Conservation (phyloP, 192 early-diverging fungal species). For the Coemansia sp. region DNA sequence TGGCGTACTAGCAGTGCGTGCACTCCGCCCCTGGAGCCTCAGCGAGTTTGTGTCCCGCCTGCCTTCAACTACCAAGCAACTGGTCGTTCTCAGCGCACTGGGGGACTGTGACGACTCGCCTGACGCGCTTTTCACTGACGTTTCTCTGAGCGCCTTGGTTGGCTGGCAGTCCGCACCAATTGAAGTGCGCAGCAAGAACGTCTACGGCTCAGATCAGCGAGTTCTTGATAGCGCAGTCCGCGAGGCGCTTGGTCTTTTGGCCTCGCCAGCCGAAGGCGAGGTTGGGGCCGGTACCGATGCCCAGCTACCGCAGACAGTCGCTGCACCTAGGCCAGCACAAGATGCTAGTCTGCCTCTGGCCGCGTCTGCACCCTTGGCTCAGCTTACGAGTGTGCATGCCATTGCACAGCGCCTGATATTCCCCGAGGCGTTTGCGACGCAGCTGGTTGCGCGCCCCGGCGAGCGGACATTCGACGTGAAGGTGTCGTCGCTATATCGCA, state of each 20-base stretch:
- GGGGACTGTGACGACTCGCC: conserved; percentile 31
- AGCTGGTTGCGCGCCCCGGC: conserved; percentile 19
- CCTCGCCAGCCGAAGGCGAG: neutral
- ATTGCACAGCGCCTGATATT: conserved; percentile 44
- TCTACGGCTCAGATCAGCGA: conserved; percentile 5
- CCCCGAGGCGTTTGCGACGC: conserved; percentile 39
- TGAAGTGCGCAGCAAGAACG: conserved; percentile 10
- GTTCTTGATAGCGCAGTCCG: conserved; percentile 9
- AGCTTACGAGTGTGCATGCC: conserved; percentile 6
- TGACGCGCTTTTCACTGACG: conserved; percentile 75
- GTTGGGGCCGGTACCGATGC: neutral
- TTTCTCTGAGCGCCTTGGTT: conserved; percentile 66
- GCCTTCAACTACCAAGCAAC: conserved; percentile 64
- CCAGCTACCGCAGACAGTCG: neutral
- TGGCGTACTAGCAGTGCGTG: conserved; percentile 79
- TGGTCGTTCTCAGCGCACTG: conserved; percentile 79
- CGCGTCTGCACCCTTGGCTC: neutral
- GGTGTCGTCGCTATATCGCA: conserved; percentile 57
- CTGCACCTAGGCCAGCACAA: neutral
- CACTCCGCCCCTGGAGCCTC: conserved; percentile 86
- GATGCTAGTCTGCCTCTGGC: neutral
- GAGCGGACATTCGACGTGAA: conserved; percentile 37
- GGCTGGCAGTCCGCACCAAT: conserved; percentile 50
- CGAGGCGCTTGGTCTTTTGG: conserved; percentile 20
- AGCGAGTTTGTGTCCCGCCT: conserved; percentile 69